Conservation (phyloP, 2,329 filamentous ascomycete species). For the Lasiodiplodia sp. region DNA sequence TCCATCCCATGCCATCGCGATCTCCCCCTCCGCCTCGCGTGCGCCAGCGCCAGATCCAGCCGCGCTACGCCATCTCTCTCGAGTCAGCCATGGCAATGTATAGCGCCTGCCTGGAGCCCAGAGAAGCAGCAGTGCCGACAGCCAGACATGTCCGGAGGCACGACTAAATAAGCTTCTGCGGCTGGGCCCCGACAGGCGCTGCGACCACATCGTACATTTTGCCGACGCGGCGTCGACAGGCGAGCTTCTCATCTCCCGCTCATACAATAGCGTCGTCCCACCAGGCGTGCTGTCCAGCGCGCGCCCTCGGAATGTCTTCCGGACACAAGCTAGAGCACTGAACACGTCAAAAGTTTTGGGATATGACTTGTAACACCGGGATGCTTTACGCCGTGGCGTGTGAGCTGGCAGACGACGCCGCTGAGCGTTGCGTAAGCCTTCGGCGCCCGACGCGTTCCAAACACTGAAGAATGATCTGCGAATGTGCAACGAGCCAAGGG, state of each 20-base stretch:
- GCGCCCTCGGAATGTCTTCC: constrained; percentile 14
- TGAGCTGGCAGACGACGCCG: neutral
- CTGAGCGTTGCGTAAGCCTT: constrained; percentile 19
- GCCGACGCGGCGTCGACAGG: constrained; percentile 17
- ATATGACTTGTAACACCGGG: constrained; percentile 26
- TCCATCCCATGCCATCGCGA: constrained; percentile 6
- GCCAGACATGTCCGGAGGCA: neutral
- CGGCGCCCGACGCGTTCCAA: neutral
- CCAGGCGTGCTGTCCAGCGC: neutral
- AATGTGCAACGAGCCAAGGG: constrained; percentile 1
- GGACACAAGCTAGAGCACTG: constrained; percentile 10
- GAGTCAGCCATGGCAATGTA: neutral
- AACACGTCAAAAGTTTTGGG: neutral
- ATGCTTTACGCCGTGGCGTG: constrained; percentile 2
- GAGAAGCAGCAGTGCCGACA: neutral
- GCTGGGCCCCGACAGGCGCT: constrained; percentile 7
- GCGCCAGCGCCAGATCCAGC: constrained; percentile 12
- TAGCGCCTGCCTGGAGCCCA: neutral
- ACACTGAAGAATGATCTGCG: constrained; percentile 6
- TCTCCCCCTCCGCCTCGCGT: constrained; percentile 17
- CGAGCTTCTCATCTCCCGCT: constrained; percentile 23
- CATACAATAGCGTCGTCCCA: constrained; percentile 1
- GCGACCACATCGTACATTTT: constrained; percentile 15
- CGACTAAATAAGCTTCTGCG: constrained; percentile 20
- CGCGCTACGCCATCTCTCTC: neutral